Evolutionary conservation across 768 basidiomycete genomes (phyloP).

Genomic region (Xerocomellus dryophilus): DNA sequence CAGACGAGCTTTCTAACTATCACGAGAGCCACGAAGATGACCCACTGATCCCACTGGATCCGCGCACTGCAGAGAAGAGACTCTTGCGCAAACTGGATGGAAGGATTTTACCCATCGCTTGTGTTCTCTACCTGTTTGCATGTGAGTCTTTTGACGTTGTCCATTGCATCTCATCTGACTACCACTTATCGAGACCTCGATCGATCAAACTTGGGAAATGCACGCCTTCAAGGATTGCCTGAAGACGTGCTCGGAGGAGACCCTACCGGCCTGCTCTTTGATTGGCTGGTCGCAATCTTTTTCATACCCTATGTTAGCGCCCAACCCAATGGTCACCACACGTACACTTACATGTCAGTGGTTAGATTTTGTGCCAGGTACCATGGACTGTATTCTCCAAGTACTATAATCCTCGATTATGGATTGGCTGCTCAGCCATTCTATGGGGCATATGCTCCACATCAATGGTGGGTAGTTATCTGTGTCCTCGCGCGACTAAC

Average conservation of each 20-base stretch:
- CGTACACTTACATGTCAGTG: not conserved
- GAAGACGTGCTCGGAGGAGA: conserved; percentile 66
- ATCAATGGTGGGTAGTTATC: conserved; percentile 49
- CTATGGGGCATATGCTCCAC: conserved; percentile 75
- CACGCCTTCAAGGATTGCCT: conserved; percentile 68
- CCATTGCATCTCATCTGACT: not conserved
- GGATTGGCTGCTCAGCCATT: conserved; percentile 65
- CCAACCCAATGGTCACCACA: not conserved
- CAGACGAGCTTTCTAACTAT: conserved; percentile 2
- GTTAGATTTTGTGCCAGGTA: conserved; percentile 65
- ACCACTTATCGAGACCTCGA: conserved; percentile 47
- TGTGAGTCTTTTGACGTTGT: conserved; percentile 44
- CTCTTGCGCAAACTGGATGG: conserved; percentile 64
- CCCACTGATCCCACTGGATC: conserved; percentile 17
- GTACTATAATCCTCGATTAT: conserved; percentile 62
- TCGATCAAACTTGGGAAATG: conserved; percentile 77
- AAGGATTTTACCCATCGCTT: conserved; percentile 68
- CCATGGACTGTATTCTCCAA: conserved; percentile 69
- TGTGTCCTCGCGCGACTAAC: not conserved
- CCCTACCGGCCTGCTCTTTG: conserved; percentile 64
- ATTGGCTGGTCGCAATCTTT: conserved; percentile 75
- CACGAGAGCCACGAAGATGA: conserved; percentile 15
- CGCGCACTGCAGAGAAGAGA: conserved; percentile 41
- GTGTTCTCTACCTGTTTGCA: conserved; percentile 72
- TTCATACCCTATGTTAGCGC: conserved; percentile 71